Evolutionary conservation across 1,139 yeast genomes (phyloP), one percentile per base, ranked within the genome.

Genomic region (Geotrichum fermentans): DNA sequence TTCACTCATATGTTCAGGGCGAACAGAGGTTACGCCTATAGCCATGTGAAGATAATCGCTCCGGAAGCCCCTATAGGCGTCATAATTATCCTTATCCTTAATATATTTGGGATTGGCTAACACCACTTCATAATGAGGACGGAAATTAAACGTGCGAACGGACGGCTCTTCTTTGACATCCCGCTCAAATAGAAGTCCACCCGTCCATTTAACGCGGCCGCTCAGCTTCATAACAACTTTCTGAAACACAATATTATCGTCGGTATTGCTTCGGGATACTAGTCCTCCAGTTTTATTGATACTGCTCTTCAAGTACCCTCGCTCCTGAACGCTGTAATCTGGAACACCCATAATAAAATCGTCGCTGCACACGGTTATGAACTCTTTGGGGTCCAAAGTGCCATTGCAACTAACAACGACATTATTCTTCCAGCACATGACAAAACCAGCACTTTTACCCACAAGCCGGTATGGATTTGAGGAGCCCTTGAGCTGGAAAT

Each of bases 31-130:
- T 40, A 90, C 73, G 0, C 86, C 74, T 28, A 90, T 73, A 0
- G 94, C 86, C 77, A 90, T 71, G 62, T 88, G 96, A 16, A 89
- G 73, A 58, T 77, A 85, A 47, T 85, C 80, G 49, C 94, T 81
- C 62, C 97, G 71, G 68, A 85, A 90, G 0, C 87, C 94, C 3
- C 64, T 63, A 60, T 82, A 90, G 0, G 96, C 86, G 64, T 92
- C 97, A 58, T 82, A 82, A 0, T 61, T 65, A 1, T 67, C 63
- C 3, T 56, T 45, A 51, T 74, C 71, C 10, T 70, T 58, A 3
- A 85, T 78, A 59, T 61, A 78, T 3, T 78, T 71, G 0, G 96
- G 96, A 59, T 83, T 79, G 48, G 69, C 73, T 35, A 88, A 66
- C 22, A 76, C 68, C 7, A 89, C 74, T 3, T 82, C 79, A 63